Percentiles rank a stretch among this genome's conserved stretches.
These are phyloP conservation scores for Arabidopsis hybrid DNA, from an alignment of 441 rosid species.

Conservation along the genomic window DNA sequence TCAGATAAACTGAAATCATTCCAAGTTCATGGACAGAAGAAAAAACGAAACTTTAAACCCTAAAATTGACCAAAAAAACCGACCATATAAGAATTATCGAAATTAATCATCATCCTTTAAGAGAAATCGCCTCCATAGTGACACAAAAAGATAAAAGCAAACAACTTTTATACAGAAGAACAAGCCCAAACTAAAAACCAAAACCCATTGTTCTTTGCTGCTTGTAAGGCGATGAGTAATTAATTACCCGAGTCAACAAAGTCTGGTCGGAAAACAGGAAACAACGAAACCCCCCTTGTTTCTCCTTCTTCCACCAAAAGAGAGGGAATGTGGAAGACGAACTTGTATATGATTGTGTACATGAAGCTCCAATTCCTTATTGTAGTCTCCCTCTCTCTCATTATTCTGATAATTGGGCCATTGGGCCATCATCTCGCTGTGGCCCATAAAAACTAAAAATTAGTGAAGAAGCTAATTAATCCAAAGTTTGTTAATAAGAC, in stretches of 20 bases:
- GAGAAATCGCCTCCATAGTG: background rate
- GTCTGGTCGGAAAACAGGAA: background rate
- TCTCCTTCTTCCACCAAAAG: background rate
- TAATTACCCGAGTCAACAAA: too few species aligned
- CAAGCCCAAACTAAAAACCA: background rate
- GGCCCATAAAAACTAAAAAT: too few species aligned
- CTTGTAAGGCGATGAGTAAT: background rate
- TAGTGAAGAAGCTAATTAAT: too few species aligned
- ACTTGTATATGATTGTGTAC: slow-evolving; percentile 2
- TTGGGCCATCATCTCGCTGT: too few species aligned
- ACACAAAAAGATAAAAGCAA: background rate
- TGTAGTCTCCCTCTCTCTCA: slow-evolving; percentile 9
- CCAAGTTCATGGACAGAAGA: slow-evolving; percentile 8
- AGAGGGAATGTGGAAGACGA: background rate
- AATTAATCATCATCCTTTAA: background rate
- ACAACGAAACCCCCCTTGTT: slow-evolving; percentile 11
- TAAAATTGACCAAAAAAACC: background rate
- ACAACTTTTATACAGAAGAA: background rate
- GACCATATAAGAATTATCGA: background rate
- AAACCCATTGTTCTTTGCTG: background rate
- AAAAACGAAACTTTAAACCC: slow-evolving; percentile 17
- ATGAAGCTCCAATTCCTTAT: background rate
- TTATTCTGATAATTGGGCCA: background rate
- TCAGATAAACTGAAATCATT: background rate
- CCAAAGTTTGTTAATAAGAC: too few species aligned